Percentiles rank a stretch among this genome's conserved stretches.
These are phyloP conservation scores for Rhynchospora pubera DNA, from an alignment of 176 grass and related monocot species.

Conservation along the genomic window DNA sequence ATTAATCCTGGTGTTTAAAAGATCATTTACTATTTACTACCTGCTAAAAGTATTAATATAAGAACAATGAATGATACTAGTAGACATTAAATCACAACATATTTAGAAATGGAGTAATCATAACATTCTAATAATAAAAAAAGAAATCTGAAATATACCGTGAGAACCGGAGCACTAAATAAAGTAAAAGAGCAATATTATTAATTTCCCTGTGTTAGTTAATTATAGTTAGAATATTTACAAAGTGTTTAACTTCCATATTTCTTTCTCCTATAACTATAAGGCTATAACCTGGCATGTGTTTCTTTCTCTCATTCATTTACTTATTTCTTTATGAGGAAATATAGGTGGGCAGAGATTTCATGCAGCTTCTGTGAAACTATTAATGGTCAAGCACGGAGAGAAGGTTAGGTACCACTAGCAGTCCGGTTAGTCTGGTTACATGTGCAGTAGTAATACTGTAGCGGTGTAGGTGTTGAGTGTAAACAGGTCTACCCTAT, in stretches of 20 bases:
- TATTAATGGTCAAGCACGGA: background rate
- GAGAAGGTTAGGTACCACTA: background rate
- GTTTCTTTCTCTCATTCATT: background rate
- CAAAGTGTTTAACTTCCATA: background rate
- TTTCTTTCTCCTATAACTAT: background rate
- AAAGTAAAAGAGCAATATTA: background rate
- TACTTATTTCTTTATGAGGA: background rate
- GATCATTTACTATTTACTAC: background rate
- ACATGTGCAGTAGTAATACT: background rate
- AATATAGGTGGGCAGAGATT: background rate
- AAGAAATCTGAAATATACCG: no score
- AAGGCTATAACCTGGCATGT: background rate
- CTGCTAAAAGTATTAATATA: background rate
- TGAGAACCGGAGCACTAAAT: background rate
- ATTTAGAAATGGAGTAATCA: background rate
- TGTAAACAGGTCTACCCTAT: background rate
- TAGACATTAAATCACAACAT: background rate
- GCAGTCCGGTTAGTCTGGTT: background rate
- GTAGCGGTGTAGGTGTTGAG: slow-evolving; percentile 4
- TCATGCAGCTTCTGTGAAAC: background rate
- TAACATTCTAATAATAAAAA: no score
- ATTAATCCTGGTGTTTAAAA: background rate
- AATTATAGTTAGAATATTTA: no score
- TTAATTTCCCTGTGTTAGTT: background rate
- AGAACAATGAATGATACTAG: background rate